Evolutionary conservation across 768 basidiomycete genomes (phyloP), one percentile per base, ranked within the genome.

Genomic region (Pleurotus cornucopiae): DNA sequence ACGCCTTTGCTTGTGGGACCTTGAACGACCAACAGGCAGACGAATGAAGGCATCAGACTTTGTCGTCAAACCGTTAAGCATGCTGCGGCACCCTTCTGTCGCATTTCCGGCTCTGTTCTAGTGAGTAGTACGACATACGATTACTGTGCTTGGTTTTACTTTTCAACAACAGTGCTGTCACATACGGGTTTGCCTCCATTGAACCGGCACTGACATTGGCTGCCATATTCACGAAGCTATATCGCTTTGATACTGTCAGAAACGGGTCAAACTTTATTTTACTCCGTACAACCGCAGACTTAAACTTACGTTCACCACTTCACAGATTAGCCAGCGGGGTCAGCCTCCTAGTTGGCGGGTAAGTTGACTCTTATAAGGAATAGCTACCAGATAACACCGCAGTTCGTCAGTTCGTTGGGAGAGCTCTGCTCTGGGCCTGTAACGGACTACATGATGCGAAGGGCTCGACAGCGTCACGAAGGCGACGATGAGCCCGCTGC

Each of bases 51-150:
- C 40, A 7, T 66, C 56, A 4, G 70, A 70, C 45, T 73, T 71
- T 39, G 61, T 69, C 12, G 54, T 70, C 48, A 71, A 71, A 49
- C 70, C 72, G 16, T 63, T 73, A 38, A 67, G 68, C 26, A 74
- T 73, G 71, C 62, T 73, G 18, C 73, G 68, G 58, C 74, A 74
- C 60, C 74, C 73, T 20, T 73, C 72, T 9, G 71, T 75, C n/a
- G 59, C 59, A 12, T 70, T 74, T 55, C 73, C 73, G 6, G 73
- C 71, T 6, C 55, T 72, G 21, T 73, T 67, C 54, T 73, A 71
- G 72, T 71, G 53, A 58, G 69, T 9, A 58, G 69, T 9, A 34
- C 30, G 30, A 34, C 63, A 11, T 44, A 44, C 41, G 14, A 16
- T n/a, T 16, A 13, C 20, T 0, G n/a, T 44, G 7, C 23, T n/a